Percentiles rank a stretch among this genome's conserved stretches.
Conservation (phyloP, 2,329 filamentous ascomycete species). For the Botrytis deweyae region DNA sequence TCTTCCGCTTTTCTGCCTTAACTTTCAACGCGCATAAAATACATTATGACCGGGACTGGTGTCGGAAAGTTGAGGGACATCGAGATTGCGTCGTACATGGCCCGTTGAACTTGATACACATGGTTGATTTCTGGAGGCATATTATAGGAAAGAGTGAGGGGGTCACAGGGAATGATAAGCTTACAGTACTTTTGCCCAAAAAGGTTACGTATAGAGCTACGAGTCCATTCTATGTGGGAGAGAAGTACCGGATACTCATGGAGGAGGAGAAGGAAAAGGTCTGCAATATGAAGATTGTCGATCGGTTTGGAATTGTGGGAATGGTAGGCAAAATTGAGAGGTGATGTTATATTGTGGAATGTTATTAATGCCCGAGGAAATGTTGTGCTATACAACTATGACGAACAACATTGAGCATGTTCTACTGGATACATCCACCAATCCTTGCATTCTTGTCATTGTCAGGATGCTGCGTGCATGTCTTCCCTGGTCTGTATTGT, state of each 20-base stretch:
- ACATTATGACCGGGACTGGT: slow-evolving; percentile 67
- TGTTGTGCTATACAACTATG: neutral
- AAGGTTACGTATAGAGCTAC: slow-evolving; percentile 50
- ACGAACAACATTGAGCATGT: neutral
- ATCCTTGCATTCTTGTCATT: neutral
- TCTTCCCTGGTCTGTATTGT: neutral
- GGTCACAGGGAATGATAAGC: neutral
- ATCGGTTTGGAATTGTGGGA: slow-evolving; percentile 36
- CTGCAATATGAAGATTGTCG: slow-evolving; percentile 33
- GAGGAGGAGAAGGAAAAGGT: slow-evolving; percentile 39
- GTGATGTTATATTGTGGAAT: neutral
- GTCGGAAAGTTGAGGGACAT: slow-evolving; percentile 53
- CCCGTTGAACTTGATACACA: slow-evolving; percentile 70
- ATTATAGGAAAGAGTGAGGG: slow-evolving; percentile 27
- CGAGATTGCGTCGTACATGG: slow-evolving; percentile 75
- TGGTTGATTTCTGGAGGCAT: slow-evolving; percentile 68
- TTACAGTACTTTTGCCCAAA: slow-evolving; percentile 38
- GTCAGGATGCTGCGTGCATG: neutral
- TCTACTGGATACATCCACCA: neutral
- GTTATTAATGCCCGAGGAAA: neutral
- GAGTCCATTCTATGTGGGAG: slow-evolving; percentile 49
- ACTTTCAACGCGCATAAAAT: slow-evolving; percentile 87
- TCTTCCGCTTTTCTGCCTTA: slow-evolving; percentile 81
- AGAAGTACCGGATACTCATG: slow-evolving; percentile 47
- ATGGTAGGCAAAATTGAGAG: slow-evolving; percentile 39